A percentile compares a stretch with the other conserved stretches of the same genome.
Evolutionary conservation across 2,329 filamentous ascomycete genomes (phyloP).

Genomic region (Niveomyces coronatus): DNA sequence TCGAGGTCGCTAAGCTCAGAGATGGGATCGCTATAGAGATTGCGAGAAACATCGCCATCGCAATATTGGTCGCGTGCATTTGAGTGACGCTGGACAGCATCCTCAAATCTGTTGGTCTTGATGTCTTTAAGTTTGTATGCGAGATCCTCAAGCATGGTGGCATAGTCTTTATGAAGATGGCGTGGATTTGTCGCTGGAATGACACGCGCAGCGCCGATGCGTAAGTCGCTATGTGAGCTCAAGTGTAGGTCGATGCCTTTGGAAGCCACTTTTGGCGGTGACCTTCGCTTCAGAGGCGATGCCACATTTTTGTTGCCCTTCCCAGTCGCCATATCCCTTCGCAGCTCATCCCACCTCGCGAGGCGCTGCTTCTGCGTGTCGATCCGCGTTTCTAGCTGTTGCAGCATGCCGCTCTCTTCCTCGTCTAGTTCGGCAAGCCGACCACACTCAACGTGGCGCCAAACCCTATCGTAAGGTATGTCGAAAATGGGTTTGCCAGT

Average conservation of each 20-base stretch:
- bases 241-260: conserved; percentile 45
- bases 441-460: conserved; percentile 54
- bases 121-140: conserved; percentile 28
- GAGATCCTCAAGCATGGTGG: conserved; percentile 31
- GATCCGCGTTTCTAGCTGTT: conserved; percentile 62
- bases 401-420: conserved; percentile 43
- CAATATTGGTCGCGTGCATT: conserved; percentile 2
- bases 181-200: conserved; percentile 12
- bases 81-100: conserved; percentile 16
- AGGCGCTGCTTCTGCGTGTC: conserved; percentile 57
- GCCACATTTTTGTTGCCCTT: conserved; percentile 14
- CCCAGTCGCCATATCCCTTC: conserved; percentile 33
- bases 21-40: conserved; percentile 20
- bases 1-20: conserved; percentile 35
- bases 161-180: conserved; percentile 31
- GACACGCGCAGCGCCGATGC: conserved; percentile 25
- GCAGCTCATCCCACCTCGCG: conserved; percentile 63
- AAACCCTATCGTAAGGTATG: conserved; percentile 59
- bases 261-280: conserved; percentile 15
- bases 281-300: conserved; percentile 15
- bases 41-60: neutral
- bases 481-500: conserved; percentile 52
- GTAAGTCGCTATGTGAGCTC: conserved; percentile 38
- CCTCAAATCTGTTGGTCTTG: conserved; percentile 12
- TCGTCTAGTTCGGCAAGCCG: conserved; percentile 46